These are phyloP conservation scores for Phialophora chinensis DNA, from an alignment of 2,329 filamentous ascomycete genomes.

Conservation along the genomic window DNA sequence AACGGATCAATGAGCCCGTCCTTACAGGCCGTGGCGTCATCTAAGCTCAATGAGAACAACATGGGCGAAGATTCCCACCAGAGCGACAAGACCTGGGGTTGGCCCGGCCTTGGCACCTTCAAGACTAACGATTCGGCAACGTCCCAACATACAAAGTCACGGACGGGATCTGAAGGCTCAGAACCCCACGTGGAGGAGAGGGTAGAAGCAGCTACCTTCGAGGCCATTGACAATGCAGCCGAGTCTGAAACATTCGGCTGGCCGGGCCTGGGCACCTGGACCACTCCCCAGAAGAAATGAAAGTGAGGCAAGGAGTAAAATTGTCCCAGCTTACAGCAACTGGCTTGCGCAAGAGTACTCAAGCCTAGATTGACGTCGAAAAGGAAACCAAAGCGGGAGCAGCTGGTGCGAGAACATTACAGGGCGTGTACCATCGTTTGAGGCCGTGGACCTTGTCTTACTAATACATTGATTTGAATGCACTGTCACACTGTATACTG, in stretches of 20 bases:
- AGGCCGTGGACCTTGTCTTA: neutral
- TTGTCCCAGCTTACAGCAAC: neutral
- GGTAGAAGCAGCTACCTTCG: constrained; percentile 25
- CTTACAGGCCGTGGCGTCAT: constrained; percentile 28
- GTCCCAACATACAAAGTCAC: constrained; percentile 2
- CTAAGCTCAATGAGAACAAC: constrained; percentile 33
- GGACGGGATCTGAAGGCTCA: constrained; percentile 5
- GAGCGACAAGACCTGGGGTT: constrained; percentile 28
- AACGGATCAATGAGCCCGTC: constrained; percentile 30
- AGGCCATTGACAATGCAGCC: constrained; percentile 31
- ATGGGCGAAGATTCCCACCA: constrained; percentile 33
- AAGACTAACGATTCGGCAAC: neutral
- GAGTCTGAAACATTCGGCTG: constrained; percentile 31
- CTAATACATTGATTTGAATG: neutral
- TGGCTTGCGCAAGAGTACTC: neutral
- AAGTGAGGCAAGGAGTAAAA: neutral
- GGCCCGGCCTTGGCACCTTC: constrained; percentile 21
- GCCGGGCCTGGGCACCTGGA: constrained; percentile 29
- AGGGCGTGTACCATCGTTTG: neutral
- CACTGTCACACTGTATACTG: too few species aligned
- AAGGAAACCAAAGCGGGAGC: neutral
- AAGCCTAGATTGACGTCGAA: neutral
- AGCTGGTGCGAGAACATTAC: neutral
- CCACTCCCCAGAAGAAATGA: constrained; percentile 10
- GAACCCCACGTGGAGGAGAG: constrained; percentile 9